Percentiles rank a stretch among this genome's conserved stretches.
Conservation (phyloP, 208 protist genomes). For the Crithidia bombi region DNA sequence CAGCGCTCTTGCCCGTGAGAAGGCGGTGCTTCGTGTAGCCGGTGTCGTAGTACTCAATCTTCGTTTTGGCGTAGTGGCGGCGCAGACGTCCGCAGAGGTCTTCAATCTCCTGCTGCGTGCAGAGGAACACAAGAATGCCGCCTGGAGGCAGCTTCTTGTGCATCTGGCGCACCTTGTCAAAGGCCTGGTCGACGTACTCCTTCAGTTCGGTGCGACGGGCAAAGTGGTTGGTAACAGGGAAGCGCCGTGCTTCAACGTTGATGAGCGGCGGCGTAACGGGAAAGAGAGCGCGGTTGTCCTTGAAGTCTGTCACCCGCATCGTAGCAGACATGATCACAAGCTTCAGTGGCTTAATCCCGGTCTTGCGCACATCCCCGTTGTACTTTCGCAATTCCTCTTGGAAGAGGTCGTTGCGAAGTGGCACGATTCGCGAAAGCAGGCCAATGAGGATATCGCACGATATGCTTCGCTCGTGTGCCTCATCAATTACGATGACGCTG, state of each 20-base stretch:
- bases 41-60: constrained; percentile 88
- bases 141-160: constrained; percentile 97
- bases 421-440: constrained; percentile 97
- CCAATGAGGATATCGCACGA: constrained; percentile 98
- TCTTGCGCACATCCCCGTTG: constrained; percentile 52
- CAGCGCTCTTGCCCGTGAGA: constrained; percentile 50
- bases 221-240: constrained; percentile 98
- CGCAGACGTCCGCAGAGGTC: constrained; percentile 85
- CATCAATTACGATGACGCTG: constrained; percentile 99
- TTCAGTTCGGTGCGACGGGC: constrained; percentile 90
- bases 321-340: constrained; percentile 95
- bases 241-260: constrained; percentile 96
- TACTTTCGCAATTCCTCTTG: constrained; percentile 66
- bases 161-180: constrained; percentile 96
- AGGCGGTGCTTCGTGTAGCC: constrained; percentile 71
- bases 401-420: constrained; percentile 91
- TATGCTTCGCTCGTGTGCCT: constrained; percentile 96
- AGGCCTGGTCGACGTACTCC: constrained; percentile 95
- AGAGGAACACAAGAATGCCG: constrained; percentile 98
- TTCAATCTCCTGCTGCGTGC: constrained; percentile 97
- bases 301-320: constrained; percentile 92
- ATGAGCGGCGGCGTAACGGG: constrained; percentile 93
- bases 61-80: constrained; percentile 77
- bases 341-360: constrained; percentile 80
- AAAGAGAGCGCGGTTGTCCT: constrained; percentile 97